phyloP scores from a whole-genome alignment of 2,329 filamentous ascomycete species.

The Calonectria pseudoreteaudii region DNA sequence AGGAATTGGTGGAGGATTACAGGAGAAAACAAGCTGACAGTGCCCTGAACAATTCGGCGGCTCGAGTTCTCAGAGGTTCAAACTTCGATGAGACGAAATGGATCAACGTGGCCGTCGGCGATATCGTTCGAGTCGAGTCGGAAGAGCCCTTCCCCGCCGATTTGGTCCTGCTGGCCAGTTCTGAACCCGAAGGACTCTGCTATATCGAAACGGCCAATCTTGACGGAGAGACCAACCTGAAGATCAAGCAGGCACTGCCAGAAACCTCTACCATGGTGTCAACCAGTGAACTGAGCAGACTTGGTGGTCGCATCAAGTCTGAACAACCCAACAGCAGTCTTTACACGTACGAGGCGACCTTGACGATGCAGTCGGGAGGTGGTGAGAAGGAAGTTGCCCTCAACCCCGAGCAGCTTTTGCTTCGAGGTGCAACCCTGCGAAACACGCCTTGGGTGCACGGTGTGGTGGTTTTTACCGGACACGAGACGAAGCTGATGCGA shows the following conservation, averaged over 20 bases:
- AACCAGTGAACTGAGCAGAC: slow-evolving; percentile 83
- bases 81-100: slow-evolving; percentile 89
- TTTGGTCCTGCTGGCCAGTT: slow-evolving; percentile 90
- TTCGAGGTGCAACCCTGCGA: slow-evolving; percentile 91
- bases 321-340: slow-evolving; percentile 98
- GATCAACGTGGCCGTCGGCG: slow-evolving; percentile 93
- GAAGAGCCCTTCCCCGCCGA: slow-evolving; percentile 97
- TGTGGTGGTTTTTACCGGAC: slow-evolving; percentile 90
- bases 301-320: slow-evolving; percentile 88
- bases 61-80: slow-evolving; percentile 84
- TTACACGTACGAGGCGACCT: slow-evolving; percentile 96
- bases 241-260: slow-evolving; percentile 97
- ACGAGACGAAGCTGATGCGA: slow-evolving; percentile 98
- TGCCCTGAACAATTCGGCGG: slow-evolving; percentile 87
- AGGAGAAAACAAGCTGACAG: slow-evolving; percentile 89
- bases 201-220: slow-evolving; percentile 99
- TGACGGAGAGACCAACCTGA: slow-evolving; percentile 97
- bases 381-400: slow-evolving; percentile 93
- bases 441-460: slow-evolving; percentile 99
- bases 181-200: slow-evolving; percentile 95
- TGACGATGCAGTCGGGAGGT: slow-evolving; percentile 90
- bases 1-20: slow-evolving; percentile 94
- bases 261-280: slow-evolving; percentile 92
- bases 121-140: slow-evolving; percentile 92
- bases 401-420: slow-evolving; percentile 90